These are phyloP conservation scores for Picea sitchensis DNA, from an alignment of 75 land plant genomes.

Conservation along the genomic window DNA sequence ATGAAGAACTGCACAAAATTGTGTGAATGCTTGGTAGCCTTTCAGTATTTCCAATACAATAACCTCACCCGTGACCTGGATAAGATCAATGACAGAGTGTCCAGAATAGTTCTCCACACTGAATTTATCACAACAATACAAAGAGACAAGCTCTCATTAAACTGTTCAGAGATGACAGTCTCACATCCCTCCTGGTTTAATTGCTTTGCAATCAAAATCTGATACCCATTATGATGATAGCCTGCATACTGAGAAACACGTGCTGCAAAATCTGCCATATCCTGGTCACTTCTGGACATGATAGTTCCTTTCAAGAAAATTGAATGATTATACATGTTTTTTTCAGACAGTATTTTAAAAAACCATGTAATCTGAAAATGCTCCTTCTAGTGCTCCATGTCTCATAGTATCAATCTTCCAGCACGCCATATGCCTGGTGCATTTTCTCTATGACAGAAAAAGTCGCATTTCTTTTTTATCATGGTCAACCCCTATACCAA, in stretches of 20 bases:
- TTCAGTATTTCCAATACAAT: too few species aligned
- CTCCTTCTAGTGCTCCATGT: slow-evolving; percentile 13
- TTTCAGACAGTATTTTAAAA: slow-evolving; percentile 77
- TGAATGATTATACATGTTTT: slow-evolving; percentile 43
- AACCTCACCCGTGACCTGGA: too few species aligned
- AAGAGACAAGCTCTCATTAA: too few species aligned
- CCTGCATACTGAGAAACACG: slow-evolving; percentile 77
- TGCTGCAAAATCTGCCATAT: slow-evolving; percentile 58
- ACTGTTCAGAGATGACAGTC: too few species aligned
- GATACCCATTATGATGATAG: slow-evolving; percentile 74
- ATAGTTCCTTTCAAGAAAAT: slow-evolving; percentile 56
- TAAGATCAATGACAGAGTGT: too few species aligned
- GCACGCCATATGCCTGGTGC: slow-evolving; percentile 24
- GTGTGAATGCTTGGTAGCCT: too few species aligned
- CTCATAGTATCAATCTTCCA: slow-evolving; percentile 20
- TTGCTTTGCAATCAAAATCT: slow-evolving; percentile 61
- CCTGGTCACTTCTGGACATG: slow-evolving; percentile 44
- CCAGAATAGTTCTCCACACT: too few species aligned
- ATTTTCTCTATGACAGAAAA: slow-evolving; percentile 40
- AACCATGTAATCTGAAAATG: slow-evolving; percentile 52
- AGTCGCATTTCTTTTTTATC: slow-evolving; percentile 36
- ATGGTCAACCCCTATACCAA: slow-evolving; percentile 44
- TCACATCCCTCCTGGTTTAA: slow-evolving; percentile 59
- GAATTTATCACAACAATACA: too few species aligned
- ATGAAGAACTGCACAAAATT: too few species aligned